Evolutionary conservation across 2,329 filamentous ascomycete species (phyloP).

Genomic region (Plectosphaerella cucumerina): DNA sequence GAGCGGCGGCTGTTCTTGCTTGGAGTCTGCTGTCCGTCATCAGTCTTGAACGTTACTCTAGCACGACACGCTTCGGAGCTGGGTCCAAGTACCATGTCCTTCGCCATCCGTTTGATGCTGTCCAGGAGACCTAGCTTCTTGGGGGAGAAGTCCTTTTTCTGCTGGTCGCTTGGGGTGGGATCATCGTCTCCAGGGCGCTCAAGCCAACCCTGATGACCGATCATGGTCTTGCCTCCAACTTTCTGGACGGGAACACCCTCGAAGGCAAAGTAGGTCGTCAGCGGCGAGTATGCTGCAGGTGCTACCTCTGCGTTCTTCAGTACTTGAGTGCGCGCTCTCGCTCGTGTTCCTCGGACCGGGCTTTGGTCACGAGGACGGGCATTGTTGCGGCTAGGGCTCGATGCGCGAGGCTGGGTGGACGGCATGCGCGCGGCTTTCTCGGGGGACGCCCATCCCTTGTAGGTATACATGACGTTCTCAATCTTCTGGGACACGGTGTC

Average conservation of each 20-base stretch:
- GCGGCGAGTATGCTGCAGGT: conserved; percentile 33
- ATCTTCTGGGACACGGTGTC: conserved; percentile 5
- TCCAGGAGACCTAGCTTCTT: conserved; percentile 44
- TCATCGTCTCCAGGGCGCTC: conserved; percentile 33
- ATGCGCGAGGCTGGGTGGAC: not conserved
- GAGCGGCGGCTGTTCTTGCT: conserved; percentile 25
- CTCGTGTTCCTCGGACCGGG: not conserved
- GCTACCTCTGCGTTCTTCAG: conserved; percentile 8
- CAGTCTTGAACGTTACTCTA: not conserved
- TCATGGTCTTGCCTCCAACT: conserved; percentile 45
- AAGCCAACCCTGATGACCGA: conserved; percentile 54
- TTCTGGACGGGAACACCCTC: conserved; percentile 31
- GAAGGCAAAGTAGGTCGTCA: conserved; percentile 37
- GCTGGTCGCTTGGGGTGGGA: conserved; percentile 16
- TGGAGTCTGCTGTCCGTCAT: conserved; percentile 25
- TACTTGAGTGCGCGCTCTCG: not conserved
- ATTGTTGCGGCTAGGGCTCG: not conserved
- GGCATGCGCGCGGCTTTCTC: not conserved
- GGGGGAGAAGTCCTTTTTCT: conserved; percentile 11
- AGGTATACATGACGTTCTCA: conserved; percentile 10
- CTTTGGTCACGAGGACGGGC: not conserved
- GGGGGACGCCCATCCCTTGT: conserved; percentile 6
- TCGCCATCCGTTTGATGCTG: conserved; percentile 48
- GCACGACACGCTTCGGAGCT: not conserved
- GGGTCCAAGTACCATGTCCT: conserved; percentile 42